Base-by-base conservation (phyloP, 2,329 filamentous ascomycete genomes). In the Claviceps monticola region DNA sequence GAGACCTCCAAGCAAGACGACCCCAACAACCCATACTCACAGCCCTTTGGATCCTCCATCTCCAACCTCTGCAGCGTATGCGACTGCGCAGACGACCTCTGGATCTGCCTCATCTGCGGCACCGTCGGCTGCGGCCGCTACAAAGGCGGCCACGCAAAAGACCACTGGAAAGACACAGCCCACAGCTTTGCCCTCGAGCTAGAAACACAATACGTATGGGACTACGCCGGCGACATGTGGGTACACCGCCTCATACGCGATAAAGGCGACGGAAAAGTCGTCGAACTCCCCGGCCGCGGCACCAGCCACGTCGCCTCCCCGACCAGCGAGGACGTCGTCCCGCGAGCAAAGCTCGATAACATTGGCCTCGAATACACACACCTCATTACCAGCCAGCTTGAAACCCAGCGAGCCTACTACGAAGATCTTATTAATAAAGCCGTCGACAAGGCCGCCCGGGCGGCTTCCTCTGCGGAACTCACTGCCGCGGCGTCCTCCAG, bases 311-410 rank as follows among this genome's bases (percentile, higher is more conserved):
- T 11, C 29, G 29, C 9, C 9, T 9, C 29, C 9, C 26, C 60
- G 3, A 63, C 74, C 59, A 74, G 78, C 56, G 76, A 79, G 41
- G 86, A 89, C 54, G 79, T 82, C 13, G 84, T 90, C 6, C 84
- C 86, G 1, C 73, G 84, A 19, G 76, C 78, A 45, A 84, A 84
- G 63, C 66, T 83, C 9, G 80, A 84, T 56, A 87, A 80, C 61
- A 94, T 97, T 64, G 88, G 88, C 34, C 78, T 93, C 58, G 93
- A 98, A 68, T 98, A 97, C 66, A 93, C 91, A 0, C 90, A 96
- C 62, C 79, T 98, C 2, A 79, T 98, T 11, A 94, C 88, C 3
- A 90, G 84, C 54, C 93, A 98, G 63, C 80, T 98, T 2, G 93
- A 97, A 64, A 89, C 84, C 44, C 93, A 98, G 65, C 80, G 93